Base-by-base conservation (phyloP, 2,329 filamentous ascomycete genomes). In the Aspergillus fijiensis region DNA sequence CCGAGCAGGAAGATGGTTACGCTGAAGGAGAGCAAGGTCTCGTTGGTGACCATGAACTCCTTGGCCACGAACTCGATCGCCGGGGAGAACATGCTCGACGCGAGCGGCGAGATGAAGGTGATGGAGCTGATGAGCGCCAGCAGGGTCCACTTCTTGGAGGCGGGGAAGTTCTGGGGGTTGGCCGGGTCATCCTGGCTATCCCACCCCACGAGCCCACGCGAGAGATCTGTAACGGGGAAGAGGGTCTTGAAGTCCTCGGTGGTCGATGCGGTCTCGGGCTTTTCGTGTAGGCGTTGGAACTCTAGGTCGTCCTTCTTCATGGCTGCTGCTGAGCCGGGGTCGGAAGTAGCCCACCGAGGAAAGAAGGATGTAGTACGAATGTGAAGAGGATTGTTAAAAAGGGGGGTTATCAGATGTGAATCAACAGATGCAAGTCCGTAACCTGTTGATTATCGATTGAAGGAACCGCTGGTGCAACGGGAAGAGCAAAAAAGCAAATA, bases 141-240 rank as follows among this genome's bases (percentile, higher is more conserved):
- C 19, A 72, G 52, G 1, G 53, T 57, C 69, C 67, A 73, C 62
- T 74, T 73, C 19, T 65, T 63, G 7, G 33, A 33, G 0, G 55
- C 1, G 3, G 64, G 10, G 52, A 73, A 87, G 71, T 88, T 87
- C 65, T 85, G 78, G 2, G 85, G 85, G 73, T 85, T 84, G 2
- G 76, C 73, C 0, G 84, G 84, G 67, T 88, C 85, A 57, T 83
- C 79, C 67, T 84, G 82, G 42, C 78, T 71, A 3, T 87, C 84
- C 85, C 85, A 87, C 39, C 84, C 85, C 19, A 87, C 81, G 60
- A 87, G 68, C n/a, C 81, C 82, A 1, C 72, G 74, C 56, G 77
- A 77, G 21, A 87, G 79, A 63, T 87, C 78, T 19, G 78, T 80
- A 29, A 80, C 63, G 0, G 84, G 84, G n/a, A 74, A 60, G 7